Base-by-base conservation (phyloP, 805 yeast genomes). In the Priceomyces haplophilus region DNA sequence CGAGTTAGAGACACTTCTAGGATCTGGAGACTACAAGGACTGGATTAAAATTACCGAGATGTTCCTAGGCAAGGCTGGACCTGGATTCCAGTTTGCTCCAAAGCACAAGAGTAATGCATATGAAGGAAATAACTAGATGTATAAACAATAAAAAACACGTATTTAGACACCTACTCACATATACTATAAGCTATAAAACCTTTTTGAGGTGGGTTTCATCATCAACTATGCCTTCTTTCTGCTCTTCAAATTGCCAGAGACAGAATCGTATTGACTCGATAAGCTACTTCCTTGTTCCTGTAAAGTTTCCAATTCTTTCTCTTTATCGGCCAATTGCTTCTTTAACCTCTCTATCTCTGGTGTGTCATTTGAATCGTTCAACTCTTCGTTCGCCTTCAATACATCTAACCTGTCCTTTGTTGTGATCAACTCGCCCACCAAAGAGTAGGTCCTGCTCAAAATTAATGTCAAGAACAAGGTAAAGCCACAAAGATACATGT, bases 21-120 rank as follows among this genome's bases (percentile, higher is more conserved):
- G 90, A 0, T 82, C 93, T 35, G 69, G 80, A 3, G 95, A 91
- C 65, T 88, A 83, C 65, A 78, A 75, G 55, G 99, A 93, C 64
- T 93, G 99, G 99, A 86, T 93, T 61, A 93, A 90, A 65, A 79
- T 93, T 51, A 79, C 95, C 13, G 99, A 93, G 63, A 80, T 90
- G 95, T 91, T 91, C 59, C 75, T 91, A 51, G 99, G 99, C 16
- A 88, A 88, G 44, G 86, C 84, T 1, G 80, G 83, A 41, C 84
- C 79, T 1, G 70, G 67, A 33, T 93, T 93, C 65, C 79, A 76
- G 40, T 93, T 89, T 59, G 76, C 76, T 41, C 99, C 99, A 42
- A 93, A 93, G 66, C 99, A 93, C 62, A 93, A 93, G 75, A 87
- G 96, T 65, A 93, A 86, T 54, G 75, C 97, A 2, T 88, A 79